Base-by-base conservation (phyloP, 2,329 filamentous ascomycete species). In the Monilinia polystroma region DNA sequence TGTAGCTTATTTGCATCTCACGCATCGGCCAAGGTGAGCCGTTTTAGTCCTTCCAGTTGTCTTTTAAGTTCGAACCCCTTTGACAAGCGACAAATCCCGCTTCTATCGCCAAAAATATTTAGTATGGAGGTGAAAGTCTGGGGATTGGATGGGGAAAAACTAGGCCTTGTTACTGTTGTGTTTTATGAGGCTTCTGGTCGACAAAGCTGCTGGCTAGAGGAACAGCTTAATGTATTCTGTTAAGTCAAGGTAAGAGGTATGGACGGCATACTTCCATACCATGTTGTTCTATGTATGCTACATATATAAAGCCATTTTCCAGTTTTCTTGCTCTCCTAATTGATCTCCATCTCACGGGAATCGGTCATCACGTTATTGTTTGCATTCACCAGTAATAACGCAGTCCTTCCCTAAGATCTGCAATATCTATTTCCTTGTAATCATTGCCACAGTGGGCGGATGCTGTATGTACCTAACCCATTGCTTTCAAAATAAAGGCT, bases 371-470 rank as follows among this genome's bases (percentile, higher is more conserved):
- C 18, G 43, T 59, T 66, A 71, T 67, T 51, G 58, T 66, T 67
- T 59, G 20, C 52, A 71, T 38, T 20, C n/a, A 32, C 66, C 43
- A 18, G 67, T 71, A 59, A 43, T 11, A 35, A n/a, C 32, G 38
- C 16, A 38, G 4, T 38, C 45, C 8, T 56, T 70, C n/a, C 67
- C 67, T 5, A 70, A 70, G 51, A 68, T 69, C 10, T 67, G 68
- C 35, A 70, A 70, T 32, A 69, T 63, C 29, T 71, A 70, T 45
- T 70, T 70, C 52, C 63, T 70, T 26, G 70, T 67, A 23, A 59
- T 69, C 3, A 67, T 67, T 64, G 67, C 64, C 23, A 68, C 62
- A 12, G 62, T 68, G 16, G 68, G 67, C 29, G 67, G 64, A 70
- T 68, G 67, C 65, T 70, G 68, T 60, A 26, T 58, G 60, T 54